Conservation (phyloP, 1,139 yeast genomes). For the Spencermartinsiella ligniputridi region DNA sequence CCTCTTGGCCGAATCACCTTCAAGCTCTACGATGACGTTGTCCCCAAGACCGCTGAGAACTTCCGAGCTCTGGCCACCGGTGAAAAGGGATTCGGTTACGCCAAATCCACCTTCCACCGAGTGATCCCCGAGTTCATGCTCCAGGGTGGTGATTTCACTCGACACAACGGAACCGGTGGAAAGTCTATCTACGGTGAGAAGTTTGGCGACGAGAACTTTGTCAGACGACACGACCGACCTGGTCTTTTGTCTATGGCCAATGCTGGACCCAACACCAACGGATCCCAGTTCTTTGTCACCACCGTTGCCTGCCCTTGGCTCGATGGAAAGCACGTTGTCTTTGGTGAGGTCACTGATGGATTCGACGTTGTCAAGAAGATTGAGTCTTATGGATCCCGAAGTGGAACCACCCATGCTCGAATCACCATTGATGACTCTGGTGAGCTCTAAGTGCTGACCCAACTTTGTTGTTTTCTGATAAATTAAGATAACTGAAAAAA, state of each 20-base stretch:
- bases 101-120: slow-evolving; percentile 93
- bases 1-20: slow-evolving; percentile 71
- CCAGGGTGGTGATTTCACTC: slow-evolving; percentile 97
- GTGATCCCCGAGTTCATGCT: slow-evolving; percentile 97
- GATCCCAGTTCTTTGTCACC: slow-evolving; percentile 98
- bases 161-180: slow-evolving; percentile 85
- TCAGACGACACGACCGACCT: slow-evolving; percentile 80
- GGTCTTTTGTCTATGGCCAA: slow-evolving; percentile 98
- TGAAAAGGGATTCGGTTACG: slow-evolving; percentile 95
- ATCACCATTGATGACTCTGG: slow-evolving; percentile 81
- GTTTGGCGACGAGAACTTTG: slow-evolving; percentile 94
- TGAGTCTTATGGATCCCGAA: slow-evolving; percentile 77
- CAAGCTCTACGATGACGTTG: slow-evolving; percentile 84
- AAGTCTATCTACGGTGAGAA: slow-evolving; percentile 96
- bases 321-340: slow-evolving; percentile 98
- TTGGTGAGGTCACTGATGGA: slow-evolving; percentile 95
- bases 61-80: slow-evolving; percentile 97
- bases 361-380: slow-evolving; percentile 86
- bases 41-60: slow-evolving; percentile 97
- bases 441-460: slow-evolving; percentile 69
- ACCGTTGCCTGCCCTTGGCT: slow-evolving; percentile 95
- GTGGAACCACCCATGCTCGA: slow-evolving; percentile 79
- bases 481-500: too few species aligned
- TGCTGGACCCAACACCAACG: slow-evolving; percentile 99
- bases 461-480: too few species aligned